Conservation (phyloP, 768 basidiomycete species). For the Mycena capillaripes region DNA sequence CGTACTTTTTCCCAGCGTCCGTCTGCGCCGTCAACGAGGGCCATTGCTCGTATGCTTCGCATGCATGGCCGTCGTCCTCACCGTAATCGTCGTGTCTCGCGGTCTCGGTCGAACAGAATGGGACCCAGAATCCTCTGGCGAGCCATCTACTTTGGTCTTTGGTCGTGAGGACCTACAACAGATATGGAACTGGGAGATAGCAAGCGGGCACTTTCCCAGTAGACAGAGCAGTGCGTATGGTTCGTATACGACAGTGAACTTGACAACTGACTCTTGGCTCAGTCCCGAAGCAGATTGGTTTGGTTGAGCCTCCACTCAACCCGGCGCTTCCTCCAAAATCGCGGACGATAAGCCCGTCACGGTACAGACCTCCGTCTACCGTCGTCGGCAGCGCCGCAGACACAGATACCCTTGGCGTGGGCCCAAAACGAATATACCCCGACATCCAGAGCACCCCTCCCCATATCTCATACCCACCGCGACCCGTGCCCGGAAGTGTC, state of each 20-base stretch:
- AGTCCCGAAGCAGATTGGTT: slow-evolving; percentile 77
- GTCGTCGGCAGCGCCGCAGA: slow-evolving; percentile 52
- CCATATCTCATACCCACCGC: slow-evolving; percentile 83
- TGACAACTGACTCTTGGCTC: slow-evolving; percentile 26
- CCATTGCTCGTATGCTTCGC: slow-evolving; percentile 67
- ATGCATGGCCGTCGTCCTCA: slow-evolving; percentile 65
- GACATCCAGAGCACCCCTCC: slow-evolving; percentile 73
- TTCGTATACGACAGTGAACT: slow-evolving; percentile 9
- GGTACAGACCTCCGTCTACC: slow-evolving; percentile 60
- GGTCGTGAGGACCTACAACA: slow-evolving; percentile 78
- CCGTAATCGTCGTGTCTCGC: slow-evolving; percentile 60
- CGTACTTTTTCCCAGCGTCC: slow-evolving; percentile 69
- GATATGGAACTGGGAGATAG: slow-evolving; percentile 96
- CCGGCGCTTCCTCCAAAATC: slow-evolving; percentile 73
- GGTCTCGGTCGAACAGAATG: slow-evolving; percentile 57
- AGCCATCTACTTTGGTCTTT: slow-evolving; percentile 80
- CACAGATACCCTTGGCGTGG: slow-evolving; percentile 72
- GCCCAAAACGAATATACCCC: slow-evolving; percentile 82
- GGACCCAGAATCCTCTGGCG: slow-evolving; percentile 57
- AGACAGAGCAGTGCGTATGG: slow-evolving; percentile 70
- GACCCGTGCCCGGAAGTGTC: slow-evolving; percentile 86
- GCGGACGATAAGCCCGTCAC: slow-evolving; percentile 60
- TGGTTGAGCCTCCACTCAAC: slow-evolving; percentile 69
- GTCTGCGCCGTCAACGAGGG: slow-evolving; percentile 67
- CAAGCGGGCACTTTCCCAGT: slow-evolving; percentile 91